Evolutionary conservation across 805 yeast species (phyloP), one percentile per base, ranked within the genome.

Genomic region (Alloascoidea hylecoeti): DNA sequence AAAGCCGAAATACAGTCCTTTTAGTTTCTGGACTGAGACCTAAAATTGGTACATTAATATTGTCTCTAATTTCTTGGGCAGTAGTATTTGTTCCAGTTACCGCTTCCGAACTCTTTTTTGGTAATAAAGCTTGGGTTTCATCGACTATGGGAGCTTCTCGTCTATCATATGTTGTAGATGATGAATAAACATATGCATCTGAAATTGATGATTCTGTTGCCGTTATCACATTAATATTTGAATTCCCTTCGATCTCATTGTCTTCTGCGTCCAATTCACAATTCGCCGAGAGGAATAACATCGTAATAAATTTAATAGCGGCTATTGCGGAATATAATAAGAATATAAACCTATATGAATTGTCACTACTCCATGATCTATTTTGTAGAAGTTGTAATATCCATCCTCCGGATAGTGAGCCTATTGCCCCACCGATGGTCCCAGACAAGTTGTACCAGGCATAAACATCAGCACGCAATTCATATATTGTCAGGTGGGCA

Each of bases 391-490:
- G 47, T 40, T 75, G 78, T 17, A 78, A 70, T 6, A 74, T 44
- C 13, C 65, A 44, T 2, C 96, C 95, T 34, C 80, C 70, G 1
- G 56, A 34, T 15, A 80, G 57, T 0, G 86, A 65, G 1, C 96
- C 96, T 1, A 76, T 34, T 0, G 95, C 88, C 2, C 77, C 66
- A 2, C 95, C 95, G 2, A 67, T 56, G 1, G 86, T 70, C 0
- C 82, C 77, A 35, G 78, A 59, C 17, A 82, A 55, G 28, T 81
- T 77, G 50, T 84, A 83, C 46, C 78, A 61, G 0, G 92, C 92
- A 60, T 75, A 84, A 2, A 83, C 61, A 44, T 75, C 82, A 1
- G 94, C 78, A 35, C 94, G 63, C 40, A 68, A 70, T 39, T 61
- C 61, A 28, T 66, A 67, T 0, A 78, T 75, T 0, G 94, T 78